phyloP scores from a whole-genome alignment of 2,329 filamentous ascomycete species.

The Neurospora sp. region DNA sequence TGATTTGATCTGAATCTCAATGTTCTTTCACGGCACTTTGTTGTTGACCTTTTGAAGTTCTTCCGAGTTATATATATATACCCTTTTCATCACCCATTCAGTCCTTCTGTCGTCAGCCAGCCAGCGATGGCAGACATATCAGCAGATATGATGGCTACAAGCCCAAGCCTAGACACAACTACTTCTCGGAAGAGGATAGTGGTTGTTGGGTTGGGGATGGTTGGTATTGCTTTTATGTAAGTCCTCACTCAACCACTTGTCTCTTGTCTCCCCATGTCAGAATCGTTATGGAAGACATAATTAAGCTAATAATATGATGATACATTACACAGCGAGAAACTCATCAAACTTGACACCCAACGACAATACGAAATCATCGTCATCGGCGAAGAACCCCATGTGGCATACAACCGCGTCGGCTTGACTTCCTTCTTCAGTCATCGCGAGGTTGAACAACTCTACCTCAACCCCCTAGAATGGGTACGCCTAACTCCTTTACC shows the following conservation, averaged over 20 bases:
- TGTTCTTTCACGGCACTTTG: no score
- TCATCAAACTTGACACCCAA: slow-evolving; percentile 74
- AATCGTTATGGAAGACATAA: background rate
- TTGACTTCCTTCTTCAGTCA: slow-evolving; percentile 85
- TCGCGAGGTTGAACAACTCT: slow-evolving; percentile 75
- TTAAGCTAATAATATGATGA: background rate
- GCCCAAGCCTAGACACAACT: background rate
- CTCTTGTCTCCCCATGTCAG: background rate
- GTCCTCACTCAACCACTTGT: slow-evolving; percentile 21
- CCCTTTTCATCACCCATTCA: no score
- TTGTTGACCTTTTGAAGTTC: no score
- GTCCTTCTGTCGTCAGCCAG: background rate
- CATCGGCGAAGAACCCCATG: slow-evolving; percentile 76
- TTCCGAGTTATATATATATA: no score
- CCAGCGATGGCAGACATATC: background rate
- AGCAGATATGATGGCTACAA: background rate
- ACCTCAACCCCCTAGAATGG: slow-evolving; percentile 78
- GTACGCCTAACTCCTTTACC: slow-evolving; percentile 30
- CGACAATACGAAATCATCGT: slow-evolving; percentile 74
- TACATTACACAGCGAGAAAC: slow-evolving; percentile 56
- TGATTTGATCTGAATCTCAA: no score
- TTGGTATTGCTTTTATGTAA: slow-evolving; percentile 80
- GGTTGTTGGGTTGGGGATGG: slow-evolving; percentile 85
- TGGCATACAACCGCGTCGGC: slow-evolving; percentile 86
- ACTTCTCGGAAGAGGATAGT: slow-evolving; percentile 55